These are phyloP conservation scores for Schoenoplectus tabernaemontani DNA, from an alignment of 202 grass and related monocot genomes.

Conservation along the genomic window DNA sequence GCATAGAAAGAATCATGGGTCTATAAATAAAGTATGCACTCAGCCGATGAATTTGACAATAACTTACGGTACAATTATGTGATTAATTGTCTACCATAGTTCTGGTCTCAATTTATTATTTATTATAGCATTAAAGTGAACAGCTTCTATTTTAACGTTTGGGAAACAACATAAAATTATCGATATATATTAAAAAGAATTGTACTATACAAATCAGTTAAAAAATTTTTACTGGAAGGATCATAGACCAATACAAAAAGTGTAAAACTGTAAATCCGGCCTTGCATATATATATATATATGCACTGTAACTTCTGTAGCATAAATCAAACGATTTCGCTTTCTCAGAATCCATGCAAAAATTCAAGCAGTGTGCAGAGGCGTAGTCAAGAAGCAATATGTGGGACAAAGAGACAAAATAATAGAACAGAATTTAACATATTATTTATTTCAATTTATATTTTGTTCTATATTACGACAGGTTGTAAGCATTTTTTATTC, in stretches of 20 bases:
- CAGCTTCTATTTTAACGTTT: no score
- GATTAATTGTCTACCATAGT: no score
- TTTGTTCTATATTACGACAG: no score
- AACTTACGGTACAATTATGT: no score
- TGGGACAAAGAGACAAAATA: no score
- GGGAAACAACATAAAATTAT: background rate
- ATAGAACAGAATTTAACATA: no score
- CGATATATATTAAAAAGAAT: background rate
- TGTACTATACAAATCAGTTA: background rate
- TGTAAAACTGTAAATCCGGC: no score
- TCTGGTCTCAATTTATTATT: no score
- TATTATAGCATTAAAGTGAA: no score
- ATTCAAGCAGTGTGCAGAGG: background rate
- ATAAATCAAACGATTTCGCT: background rate
- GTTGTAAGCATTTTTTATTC: no score
- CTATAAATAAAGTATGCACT: background rate
- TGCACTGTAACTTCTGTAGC: background rate
- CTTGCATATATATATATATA: background rate
- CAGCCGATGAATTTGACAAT: no score
- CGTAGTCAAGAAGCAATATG: background rate
- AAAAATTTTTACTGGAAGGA: background rate
- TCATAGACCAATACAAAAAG: background rate
- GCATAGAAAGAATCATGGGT: background rate
- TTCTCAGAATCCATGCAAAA: background rate
- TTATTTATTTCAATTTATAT: no score